Evolutionary conservation across 1,284 basidiomycete genomes (phyloP).

Genomic region (Pseudozyma pruni): DNA sequence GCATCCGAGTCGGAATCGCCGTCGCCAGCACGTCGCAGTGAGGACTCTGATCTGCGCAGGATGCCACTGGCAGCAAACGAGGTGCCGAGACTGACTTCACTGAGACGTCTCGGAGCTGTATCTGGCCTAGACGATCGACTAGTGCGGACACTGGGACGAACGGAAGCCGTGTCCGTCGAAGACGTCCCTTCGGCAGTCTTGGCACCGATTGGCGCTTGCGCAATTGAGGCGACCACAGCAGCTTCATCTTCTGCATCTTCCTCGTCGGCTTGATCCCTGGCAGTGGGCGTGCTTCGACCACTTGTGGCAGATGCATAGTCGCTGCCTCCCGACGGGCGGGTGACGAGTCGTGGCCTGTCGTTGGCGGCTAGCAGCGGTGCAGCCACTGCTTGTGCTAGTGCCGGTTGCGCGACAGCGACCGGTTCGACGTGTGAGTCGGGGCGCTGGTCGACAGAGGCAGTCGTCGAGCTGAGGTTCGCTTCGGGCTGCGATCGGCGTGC

Average conservation of each 20-base stretch:
- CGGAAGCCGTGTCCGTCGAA: constrained; percentile 13
- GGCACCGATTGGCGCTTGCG: constrained; percentile 4
- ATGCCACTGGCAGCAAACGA: constrained; percentile 57
- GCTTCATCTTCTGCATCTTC: constrained; percentile 18
- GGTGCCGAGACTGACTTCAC: constrained; percentile 56
- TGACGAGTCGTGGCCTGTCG: constrained; percentile 22
- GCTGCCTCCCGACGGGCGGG: constrained; percentile 30
- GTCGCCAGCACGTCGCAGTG: constrained; percentile 26
- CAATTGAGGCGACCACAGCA: constrained; percentile 12
- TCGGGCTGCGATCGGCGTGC: background rate
- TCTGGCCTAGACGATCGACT: constrained; percentile 31
- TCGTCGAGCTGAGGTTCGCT: too few relatives aligned
- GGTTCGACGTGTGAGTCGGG: too few relatives aligned
- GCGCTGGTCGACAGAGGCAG: too few relatives aligned
- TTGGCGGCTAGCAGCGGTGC: constrained; percentile 3
- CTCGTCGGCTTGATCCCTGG: background rate
- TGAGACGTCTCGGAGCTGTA: constrained; percentile 47
- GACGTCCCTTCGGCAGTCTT: constrained; percentile 4
- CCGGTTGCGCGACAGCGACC: background rate
- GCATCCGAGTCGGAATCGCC: constrained; percentile 48
- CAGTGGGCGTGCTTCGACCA: constrained; percentile 33
- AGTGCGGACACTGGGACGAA: constrained; percentile 27
- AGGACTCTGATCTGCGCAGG: constrained; percentile 21
- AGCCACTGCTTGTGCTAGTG: constrained; percentile 2
- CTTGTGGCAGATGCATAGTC: constrained; percentile 44